Conservation (phyloP, 371 early-diverging fungal species). For the Mortierella sp. region DNA sequence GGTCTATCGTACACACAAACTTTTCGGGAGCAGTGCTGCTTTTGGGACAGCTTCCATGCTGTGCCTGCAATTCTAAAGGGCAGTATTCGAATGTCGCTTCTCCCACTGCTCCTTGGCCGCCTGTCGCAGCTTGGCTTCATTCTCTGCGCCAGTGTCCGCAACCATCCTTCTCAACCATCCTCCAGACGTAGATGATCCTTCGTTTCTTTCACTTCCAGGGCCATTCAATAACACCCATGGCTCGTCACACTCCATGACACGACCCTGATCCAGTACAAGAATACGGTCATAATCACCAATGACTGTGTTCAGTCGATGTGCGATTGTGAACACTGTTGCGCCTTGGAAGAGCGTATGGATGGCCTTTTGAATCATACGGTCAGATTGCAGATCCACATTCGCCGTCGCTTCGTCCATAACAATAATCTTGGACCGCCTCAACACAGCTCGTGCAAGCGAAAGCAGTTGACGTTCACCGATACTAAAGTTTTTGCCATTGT, state of each 20-base stretch:
- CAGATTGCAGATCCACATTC: constrained; percentile 66
- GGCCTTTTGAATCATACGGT: constrained; percentile 59
- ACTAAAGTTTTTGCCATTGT: constrained; percentile 65
- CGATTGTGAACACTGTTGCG: constrained; percentile 68
- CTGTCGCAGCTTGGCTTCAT: constrained; percentile 37
- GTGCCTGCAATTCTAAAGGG: too few species aligned
- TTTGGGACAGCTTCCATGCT: too few species aligned
- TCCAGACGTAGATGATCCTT: background rate
- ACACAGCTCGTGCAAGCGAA: constrained; percentile 59
- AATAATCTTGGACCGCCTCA: constrained; percentile 64
- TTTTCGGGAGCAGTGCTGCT: too few species aligned
- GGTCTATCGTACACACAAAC: too few species aligned
- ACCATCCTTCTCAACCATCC: constrained; percentile 56
- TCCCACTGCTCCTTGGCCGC: constrained; percentile 53
- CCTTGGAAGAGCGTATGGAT: constrained; percentile 57
- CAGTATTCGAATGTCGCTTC: too few species aligned
- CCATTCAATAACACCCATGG: constrained; percentile 50
- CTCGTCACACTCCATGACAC: constrained; percentile 65
- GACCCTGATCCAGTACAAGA: constrained; percentile 68
- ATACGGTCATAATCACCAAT: constrained; percentile 72
- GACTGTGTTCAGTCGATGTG: constrained; percentile 78
- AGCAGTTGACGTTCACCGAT: constrained; percentile 69
- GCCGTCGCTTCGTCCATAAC: constrained; percentile 75
- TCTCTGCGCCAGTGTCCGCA: constrained; percentile 53
- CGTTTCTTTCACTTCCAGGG: constrained; percentile 10